A percentile compares a stretch with the other conserved stretches of the same genome.
These are phyloP conservation scores for Endocalyx cinctus DNA, from an alignment of 2,329 filamentous ascomycete species.

Conservation along the genomic window DNA sequence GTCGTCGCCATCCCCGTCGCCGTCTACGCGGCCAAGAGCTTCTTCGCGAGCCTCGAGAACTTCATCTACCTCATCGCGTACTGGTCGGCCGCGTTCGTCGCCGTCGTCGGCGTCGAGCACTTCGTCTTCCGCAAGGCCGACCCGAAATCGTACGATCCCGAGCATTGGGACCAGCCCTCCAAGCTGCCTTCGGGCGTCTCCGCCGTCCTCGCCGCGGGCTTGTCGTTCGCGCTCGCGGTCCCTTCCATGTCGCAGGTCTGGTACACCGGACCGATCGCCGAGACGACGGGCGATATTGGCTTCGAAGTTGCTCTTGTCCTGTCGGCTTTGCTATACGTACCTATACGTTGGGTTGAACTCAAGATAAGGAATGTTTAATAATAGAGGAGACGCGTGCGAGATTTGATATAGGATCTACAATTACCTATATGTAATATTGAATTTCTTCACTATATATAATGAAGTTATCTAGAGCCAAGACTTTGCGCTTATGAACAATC, in stretches of 20 bases:
- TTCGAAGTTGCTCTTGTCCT: neutral
- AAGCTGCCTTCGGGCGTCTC: neutral
- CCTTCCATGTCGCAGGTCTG: neutral
- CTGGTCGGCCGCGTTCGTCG: conserved; percentile 23
- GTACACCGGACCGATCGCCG: neutral
- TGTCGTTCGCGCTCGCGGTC: neutral
- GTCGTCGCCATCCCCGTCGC: conserved; percentile 37
- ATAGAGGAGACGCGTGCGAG: too few relatives aligned
- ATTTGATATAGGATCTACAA: neutral
- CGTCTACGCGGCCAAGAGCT: conserved; percentile 34
- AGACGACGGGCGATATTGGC: neutral
- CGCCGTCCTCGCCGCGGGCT: neutral
- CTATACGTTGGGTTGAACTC: neutral
- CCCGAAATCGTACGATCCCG: neutral
- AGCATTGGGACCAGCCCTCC: neutral
- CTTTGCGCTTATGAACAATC: neutral
- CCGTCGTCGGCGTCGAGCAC: neutral
- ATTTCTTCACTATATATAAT: neutral
- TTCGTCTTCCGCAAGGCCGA: neutral
- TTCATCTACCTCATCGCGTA: conserved; percentile 42
- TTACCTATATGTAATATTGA: neutral
- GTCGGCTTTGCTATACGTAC: neutral
- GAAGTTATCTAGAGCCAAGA: neutral
- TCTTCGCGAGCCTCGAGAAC: conserved; percentile 38
- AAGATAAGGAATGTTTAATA: neutral